Evolutionary conservation across 2,329 filamentous ascomycete species (phyloP).

Genomic region (Madurella mycetomatis): DNA sequence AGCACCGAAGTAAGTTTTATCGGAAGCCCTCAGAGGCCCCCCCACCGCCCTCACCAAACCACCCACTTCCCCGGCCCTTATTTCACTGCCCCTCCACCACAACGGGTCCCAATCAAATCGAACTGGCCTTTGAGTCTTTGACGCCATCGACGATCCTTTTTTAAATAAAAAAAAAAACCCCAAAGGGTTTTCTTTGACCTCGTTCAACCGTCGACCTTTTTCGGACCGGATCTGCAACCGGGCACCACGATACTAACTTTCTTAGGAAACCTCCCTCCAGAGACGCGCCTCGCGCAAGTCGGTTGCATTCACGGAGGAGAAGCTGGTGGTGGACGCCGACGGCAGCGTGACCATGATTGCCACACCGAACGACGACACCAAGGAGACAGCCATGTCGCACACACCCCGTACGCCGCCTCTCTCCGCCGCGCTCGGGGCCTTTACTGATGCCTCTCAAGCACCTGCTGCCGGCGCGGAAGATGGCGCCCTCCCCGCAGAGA

Average conservation of each 20-base stretch:
- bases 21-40: conserved; percentile 17
- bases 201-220: too few relatives aligned
- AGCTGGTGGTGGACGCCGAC: conserved; percentile 83
- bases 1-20: conserved; percentile 33
- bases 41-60: conserved; percentile 14
- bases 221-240: not conserved
- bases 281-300: conserved; percentile 65
- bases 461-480: conserved; percentile 44
- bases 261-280: conserved; percentile 34
- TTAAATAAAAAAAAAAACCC: too few relatives aligned
- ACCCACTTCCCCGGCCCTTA: not conserved
- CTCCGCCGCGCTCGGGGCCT: conserved; percentile 50
- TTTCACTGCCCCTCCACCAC: conserved; percentile 20
- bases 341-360: conserved; percentile 76
- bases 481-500: conserved; percentile 51
- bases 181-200: too few relatives aligned
- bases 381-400: conserved; percentile 78
- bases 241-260: conserved; percentile 20
- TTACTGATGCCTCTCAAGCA: conserved; percentile 48
- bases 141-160: not conserved
- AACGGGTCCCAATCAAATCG: not conserved
- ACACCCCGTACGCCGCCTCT: conserved; percentile 61
- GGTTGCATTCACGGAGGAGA: conserved; percentile 86
- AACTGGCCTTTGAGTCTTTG: not conserved
- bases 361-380: conserved; percentile 65